Percentiles rank a stretch among this genome's conserved stretches.
phyloP scores from a whole-genome alignment of 208 protist species.

The Porcisia deanei region DNA sequence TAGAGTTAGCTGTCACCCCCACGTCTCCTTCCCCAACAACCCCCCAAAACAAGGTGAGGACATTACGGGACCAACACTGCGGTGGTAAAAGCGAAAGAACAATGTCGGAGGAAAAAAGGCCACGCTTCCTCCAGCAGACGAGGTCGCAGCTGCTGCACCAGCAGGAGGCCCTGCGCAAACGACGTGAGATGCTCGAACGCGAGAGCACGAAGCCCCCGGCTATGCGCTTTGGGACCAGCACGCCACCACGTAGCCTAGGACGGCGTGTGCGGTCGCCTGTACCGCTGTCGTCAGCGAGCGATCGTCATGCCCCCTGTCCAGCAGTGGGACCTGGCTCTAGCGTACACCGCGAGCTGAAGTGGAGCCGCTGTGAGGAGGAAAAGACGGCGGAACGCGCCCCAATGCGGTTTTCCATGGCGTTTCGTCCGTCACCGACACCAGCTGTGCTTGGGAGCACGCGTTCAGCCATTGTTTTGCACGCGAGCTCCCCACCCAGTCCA shows the following conservation, averaged over 20 bases:
- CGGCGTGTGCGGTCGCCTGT: slow-evolving; percentile 14
- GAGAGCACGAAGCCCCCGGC: slow-evolving; percentile 45
- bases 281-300: slow-evolving; percentile 1
- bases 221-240: slow-evolving; percentile 65
- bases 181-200: slow-evolving; percentile 51
- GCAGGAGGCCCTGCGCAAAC: slow-evolving; percentile 62
- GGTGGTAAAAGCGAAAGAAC: neutral
- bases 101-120: slow-evolving; percentile 36
- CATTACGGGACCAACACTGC: too few relatives aligned
- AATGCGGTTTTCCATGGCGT: slow-evolving; percentile 46
- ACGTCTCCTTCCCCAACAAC: too few relatives aligned
- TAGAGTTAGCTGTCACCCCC: too few relatives aligned
- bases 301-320: neutral
- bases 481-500: slow-evolving; percentile 18
- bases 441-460: slow-evolving; percentile 1
- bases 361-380: slow-evolving; percentile 23
- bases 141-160: slow-evolving; percentile 70
- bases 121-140: slow-evolving; percentile 65
- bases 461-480: neutral
- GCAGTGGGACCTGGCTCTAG: slow-evolving; percentile 2
- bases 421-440: slow-evolving; percentile 20
- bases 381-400: slow-evolving; percentile 14
- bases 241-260: slow-evolving; percentile 20
- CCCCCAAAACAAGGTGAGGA: too few relatives aligned
- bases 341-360: slow-evolving; percentile 31